Percentiles rank a stretch among this genome's conserved stretches.
Evolutionary conservation across 345 rosid species (phyloP).

Genomic region (Sonneratia caseolaris): DNA sequence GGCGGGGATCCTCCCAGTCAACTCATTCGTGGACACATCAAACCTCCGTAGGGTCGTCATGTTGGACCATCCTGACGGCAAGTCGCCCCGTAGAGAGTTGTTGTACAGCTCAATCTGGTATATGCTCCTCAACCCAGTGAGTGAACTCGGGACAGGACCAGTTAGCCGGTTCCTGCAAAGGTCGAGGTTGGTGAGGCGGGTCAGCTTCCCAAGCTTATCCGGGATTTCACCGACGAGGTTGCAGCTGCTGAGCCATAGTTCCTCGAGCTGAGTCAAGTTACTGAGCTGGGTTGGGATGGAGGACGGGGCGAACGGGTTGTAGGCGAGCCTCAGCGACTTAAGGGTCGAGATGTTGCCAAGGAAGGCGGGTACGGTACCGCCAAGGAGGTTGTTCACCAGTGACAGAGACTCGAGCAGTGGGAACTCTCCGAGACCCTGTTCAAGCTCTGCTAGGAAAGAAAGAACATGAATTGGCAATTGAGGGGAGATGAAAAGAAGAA

Average conservation of each 20-base stretch:
- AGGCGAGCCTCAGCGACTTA: conserved; percentile 40
- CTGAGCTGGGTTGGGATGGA: conserved; percentile 40
- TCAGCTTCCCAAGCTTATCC: conserved; percentile 22
- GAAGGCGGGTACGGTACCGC: conserved; percentile 39
- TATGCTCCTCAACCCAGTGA: conserved; percentile 33
- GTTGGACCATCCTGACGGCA: conserved; percentile 42
- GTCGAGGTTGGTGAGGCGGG: conserved; percentile 41
- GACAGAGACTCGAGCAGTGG: conserved; percentile 37
- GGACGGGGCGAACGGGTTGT: conserved; percentile 47
- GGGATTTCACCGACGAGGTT: conserved; percentile 53
- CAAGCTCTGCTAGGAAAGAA: not conserved
- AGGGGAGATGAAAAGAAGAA: not conserved
- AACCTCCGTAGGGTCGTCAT: conserved; percentile 36
- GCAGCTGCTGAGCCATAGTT: conserved; percentile 52
- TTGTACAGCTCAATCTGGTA: conserved; percentile 62
- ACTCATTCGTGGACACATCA: conserved; percentile 58
- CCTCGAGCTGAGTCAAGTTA: conserved; percentile 41
- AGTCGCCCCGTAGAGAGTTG: conserved; percentile 60
- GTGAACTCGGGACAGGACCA: conserved; percentile 57
- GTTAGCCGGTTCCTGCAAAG: conserved; percentile 40
- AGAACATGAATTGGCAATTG: not conserved
- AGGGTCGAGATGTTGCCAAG: conserved; percentile 61
- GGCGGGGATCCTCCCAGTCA: conserved; percentile 52
- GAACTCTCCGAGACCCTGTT: conserved; percentile 35
- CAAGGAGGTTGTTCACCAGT: conserved; percentile 43